phyloP scores from a whole-genome alignment of 2,329 filamentous ascomycete genomes.

The Claviceps sp. region DNA sequence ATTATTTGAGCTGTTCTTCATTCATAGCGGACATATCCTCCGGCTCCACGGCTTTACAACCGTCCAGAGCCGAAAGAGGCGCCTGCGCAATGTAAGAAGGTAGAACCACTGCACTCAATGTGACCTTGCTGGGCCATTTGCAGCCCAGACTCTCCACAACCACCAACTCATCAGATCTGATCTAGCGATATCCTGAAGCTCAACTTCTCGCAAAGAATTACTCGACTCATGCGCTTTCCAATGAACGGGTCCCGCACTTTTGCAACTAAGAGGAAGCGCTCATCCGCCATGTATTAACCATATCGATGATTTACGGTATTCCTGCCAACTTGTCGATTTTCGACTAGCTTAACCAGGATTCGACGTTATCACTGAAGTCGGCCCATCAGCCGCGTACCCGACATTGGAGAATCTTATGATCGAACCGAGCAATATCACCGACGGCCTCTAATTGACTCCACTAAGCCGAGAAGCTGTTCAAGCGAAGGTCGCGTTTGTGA shows the following conservation, averaged over 20 bases:
- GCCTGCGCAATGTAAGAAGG: too few relatives aligned
- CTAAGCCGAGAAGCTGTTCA: background rate
- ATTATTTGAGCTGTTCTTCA: too few relatives aligned
- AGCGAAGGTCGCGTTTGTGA: background rate
- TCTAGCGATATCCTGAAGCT: background rate
- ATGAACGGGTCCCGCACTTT: background rate
- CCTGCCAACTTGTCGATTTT: conserved; percentile 1
- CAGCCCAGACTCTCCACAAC: background rate
- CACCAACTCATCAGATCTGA: background rate
- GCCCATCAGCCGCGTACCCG: background rate
- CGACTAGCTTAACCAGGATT: background rate
- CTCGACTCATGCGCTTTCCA: background rate
- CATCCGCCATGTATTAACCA: conserved; percentile 1
- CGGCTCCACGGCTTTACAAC: too few relatives aligned
- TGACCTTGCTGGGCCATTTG: too few relatives aligned
- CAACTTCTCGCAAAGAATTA: background rate
- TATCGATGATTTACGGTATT: conserved; percentile 2
- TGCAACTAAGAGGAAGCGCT: background rate
- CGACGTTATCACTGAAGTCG: background rate
- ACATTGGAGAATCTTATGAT: background rate
- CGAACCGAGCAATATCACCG: background rate
- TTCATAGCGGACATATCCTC: too few relatives aligned
- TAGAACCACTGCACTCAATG: too few relatives aligned
- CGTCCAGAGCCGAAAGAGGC: too few relatives aligned
- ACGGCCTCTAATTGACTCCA: background rate